Evolutionary conservation across 2,329 filamentous ascomycete genomes (phyloP).

Genomic region (Botrytis tulipae): DNA sequence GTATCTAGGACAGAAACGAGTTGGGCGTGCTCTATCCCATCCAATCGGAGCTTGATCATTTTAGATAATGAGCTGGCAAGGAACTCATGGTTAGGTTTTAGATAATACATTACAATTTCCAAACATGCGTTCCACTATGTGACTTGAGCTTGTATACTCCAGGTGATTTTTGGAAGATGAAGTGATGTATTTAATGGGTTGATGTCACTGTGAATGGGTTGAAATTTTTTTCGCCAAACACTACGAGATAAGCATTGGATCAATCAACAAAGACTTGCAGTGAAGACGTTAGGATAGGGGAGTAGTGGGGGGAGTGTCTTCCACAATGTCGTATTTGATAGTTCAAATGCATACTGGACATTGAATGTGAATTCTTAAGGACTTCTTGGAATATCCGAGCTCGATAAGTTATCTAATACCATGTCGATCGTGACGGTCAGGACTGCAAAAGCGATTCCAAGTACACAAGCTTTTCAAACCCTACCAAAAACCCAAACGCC

Average conservation of each 20-base stretch:
- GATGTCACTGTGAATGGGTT: not conserved
- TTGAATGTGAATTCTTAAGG: not conserved
- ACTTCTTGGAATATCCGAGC: not conserved
- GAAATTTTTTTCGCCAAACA: not conserved
- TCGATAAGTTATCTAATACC: not conserved
- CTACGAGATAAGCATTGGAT: no score
- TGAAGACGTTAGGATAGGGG: not conserved
- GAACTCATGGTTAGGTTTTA: not conserved
- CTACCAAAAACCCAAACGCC: not conserved
- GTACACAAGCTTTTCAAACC: not conserved
- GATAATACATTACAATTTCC: not conserved
- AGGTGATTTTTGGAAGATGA: not conserved
- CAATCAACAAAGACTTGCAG: not conserved
- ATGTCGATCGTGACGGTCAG: not conserved
- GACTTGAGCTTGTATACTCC: not conserved
- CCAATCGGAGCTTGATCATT: not conserved
- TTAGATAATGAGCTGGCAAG: not conserved
- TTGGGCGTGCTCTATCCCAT: not conserved
- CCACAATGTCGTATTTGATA: not conserved
- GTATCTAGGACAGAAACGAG: not conserved
- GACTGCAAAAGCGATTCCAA: not conserved
- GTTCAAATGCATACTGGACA: not conserved
- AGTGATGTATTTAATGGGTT: not conserved
- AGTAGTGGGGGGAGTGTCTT: not conserved
- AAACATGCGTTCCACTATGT: not conserved